A percentile compares a stretch with the other conserved stretches of the same genome.
phyloP scores from a whole-genome alignment of 2,329 filamentous ascomycete genomes.

The Lachnellula occidentalis region DNA sequence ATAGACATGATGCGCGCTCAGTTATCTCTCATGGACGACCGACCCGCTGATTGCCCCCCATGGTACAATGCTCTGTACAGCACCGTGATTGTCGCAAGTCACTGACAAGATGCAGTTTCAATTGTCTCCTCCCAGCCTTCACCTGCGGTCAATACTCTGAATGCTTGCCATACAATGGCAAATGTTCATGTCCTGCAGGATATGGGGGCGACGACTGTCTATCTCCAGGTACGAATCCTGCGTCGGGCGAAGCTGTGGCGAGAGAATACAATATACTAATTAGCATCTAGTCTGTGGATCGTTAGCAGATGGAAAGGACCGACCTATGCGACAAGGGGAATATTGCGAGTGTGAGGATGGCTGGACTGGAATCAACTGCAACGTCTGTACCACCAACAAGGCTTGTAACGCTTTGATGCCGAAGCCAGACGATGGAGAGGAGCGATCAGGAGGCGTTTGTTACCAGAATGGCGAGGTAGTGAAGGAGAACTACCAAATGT shows the following conservation, averaged over 20 bases:
- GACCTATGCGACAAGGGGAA: conserved; percentile 65
- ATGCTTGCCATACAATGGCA: conserved; percentile 85
- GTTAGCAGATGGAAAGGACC: conserved; percentile 71
- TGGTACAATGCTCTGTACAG: conserved; percentile 47
- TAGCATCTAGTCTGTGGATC: conserved; percentile 68
- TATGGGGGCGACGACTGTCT: conserved; percentile 95
- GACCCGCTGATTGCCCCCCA: conserved; percentile 72
- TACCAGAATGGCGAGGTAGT: conserved; percentile 88
- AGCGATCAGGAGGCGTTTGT: conserved; percentile 65
- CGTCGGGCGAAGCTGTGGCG: neutral
- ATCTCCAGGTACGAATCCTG: conserved; percentile 55
- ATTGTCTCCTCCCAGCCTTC: conserved; percentile 92
- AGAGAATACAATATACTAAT: conserved; percentile 10
- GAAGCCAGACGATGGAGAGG: conserved; percentile 45
- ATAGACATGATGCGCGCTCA: conserved; percentile 58
- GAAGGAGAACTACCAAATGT: conserved; percentile 95
- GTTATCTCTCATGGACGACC: conserved; percentile 65
- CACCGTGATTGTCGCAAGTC: conserved; percentile 7
- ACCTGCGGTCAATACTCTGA: conserved; percentile 84
- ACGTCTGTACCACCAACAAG: conserved; percentile 78
- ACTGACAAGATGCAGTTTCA: conserved; percentile 61
- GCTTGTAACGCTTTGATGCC: conserved; percentile 89
- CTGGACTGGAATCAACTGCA: conserved; percentile 97
- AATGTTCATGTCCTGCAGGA: conserved; percentile 86
- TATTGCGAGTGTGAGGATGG: conserved; percentile 84